A percentile compares a stretch with the other conserved stretches of the same genome.
Evolutionary conservation across 2,329 filamentous ascomycete species (phyloP).

Genomic region (Lasiodiplodia sp.): DNA sequence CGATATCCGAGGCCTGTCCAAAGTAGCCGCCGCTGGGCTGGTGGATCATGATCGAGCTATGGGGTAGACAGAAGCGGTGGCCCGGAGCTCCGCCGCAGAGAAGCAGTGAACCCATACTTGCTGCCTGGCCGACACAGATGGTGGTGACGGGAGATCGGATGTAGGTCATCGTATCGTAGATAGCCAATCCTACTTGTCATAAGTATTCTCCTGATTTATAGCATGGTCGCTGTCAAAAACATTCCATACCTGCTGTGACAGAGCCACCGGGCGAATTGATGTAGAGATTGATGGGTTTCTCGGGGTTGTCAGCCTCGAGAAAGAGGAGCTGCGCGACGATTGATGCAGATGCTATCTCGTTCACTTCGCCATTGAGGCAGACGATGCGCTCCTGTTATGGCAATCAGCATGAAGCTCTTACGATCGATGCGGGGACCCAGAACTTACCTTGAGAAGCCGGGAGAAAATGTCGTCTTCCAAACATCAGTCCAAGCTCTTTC

Average conservation of each 20-base stretch:
- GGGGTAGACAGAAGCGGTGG: constrained; percentile 88
- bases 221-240: not conserved
- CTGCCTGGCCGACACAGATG: constrained; percentile 92
- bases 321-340: constrained; percentile 96
- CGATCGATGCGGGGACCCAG: not conserved
- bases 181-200: constrained; percentile 65
- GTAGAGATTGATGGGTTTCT: constrained; percentile 96
- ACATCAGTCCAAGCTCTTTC: constrained; percentile 15
- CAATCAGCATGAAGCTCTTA: not conserved
- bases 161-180: constrained; percentile 99
- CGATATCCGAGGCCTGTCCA: constrained; percentile 78
- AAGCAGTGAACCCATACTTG: constrained; percentile 91
- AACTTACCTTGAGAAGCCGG: constrained; percentile 50
- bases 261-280: constrained; percentile 97
- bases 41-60: constrained; percentile 96
- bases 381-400: constrained; percentile 82
- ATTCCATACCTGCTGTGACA: constrained; percentile 73
- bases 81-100: constrained; percentile 85
- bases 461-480: constrained; percentile 54
- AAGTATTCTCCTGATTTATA: constrained; percentile 29
- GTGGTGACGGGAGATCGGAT: constrained; percentile 92
- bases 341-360: constrained; percentile 88
- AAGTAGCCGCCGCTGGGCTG: constrained; percentile 82
- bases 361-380: constrained; percentile 89
- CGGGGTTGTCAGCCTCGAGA: constrained; percentile 94